Percentiles rank a stretch among this genome's conserved stretches.
These are phyloP conservation scores for Stentor roeselii DNA, from an alignment of 73 alveolate species.

Conservation along the genomic window DNA sequence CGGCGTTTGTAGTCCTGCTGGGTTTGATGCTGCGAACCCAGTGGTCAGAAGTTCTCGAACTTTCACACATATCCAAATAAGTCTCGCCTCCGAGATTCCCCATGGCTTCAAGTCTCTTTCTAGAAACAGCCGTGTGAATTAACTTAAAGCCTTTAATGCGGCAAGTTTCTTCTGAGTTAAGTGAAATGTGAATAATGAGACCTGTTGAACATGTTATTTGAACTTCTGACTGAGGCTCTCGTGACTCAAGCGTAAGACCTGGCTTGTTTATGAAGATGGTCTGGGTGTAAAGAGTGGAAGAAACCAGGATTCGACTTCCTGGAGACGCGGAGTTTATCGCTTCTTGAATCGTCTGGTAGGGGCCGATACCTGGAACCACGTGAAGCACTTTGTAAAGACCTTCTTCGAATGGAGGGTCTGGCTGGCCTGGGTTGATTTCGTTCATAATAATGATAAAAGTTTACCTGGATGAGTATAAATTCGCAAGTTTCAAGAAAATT, in stretches of 20 bases:
- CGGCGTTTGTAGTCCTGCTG: neutral
- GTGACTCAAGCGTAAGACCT: slow-evolving; percentile 11
- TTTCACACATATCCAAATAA: neutral
- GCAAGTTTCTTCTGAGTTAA: slow-evolving; percentile 25
- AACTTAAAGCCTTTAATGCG: slow-evolving; percentile 22
- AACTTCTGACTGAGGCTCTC: slow-evolving; percentile 6
- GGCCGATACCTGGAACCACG: slow-evolving; percentile 24
- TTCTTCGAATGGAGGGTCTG: slow-evolving; percentile 29
- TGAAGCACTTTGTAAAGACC: slow-evolving; percentile 8
- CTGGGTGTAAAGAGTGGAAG: slow-evolving; percentile 1
- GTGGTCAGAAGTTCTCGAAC: neutral
- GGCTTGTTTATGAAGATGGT: slow-evolving; percentile 6
- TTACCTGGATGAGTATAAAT: too few relatives aligned
- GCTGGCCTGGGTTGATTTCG: slow-evolving; percentile 25
- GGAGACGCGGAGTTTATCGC: slow-evolving; percentile 21
- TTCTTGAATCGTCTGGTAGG: slow-evolving; percentile 23
- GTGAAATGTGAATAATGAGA: neutral
- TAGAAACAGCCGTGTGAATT: neutral
- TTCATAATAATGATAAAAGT: neutral
- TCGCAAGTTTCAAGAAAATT: too few relatives aligned
- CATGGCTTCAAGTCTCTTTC: slow-evolving; percentile 1
- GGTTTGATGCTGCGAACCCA: neutral
- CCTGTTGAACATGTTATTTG: slow-evolving; percentile 11
- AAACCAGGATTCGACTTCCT: neutral
- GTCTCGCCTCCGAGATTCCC: neutral